Percentiles rank a stretch among this genome's conserved stretches.
phyloP scores from a whole-genome alignment of 2,329 filamentous ascomycete species.

The Sarocladium kiliense region DNA sequence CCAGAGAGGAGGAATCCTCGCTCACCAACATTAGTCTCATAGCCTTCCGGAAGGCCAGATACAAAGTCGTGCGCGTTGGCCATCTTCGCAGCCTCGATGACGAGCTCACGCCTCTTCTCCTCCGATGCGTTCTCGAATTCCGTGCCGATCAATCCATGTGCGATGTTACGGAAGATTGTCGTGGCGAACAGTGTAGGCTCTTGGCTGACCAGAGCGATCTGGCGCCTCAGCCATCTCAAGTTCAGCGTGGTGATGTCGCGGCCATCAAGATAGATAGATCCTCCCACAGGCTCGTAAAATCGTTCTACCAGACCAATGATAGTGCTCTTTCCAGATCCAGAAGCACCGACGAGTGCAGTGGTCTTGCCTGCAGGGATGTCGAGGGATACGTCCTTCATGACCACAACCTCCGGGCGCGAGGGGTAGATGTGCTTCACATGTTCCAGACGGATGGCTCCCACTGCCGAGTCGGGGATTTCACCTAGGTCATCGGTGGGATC shows the following conservation, averaged over 20 bases:
- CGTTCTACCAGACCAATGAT: slow-evolving; percentile 90
- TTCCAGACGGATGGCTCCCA: slow-evolving; percentile 72
- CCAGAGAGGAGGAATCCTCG: slow-evolving; percentile 88
- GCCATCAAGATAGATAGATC: slow-evolving; percentile 75
- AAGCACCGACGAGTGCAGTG: slow-evolving; percentile 89
- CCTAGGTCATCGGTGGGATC: slow-evolving; percentile 69
- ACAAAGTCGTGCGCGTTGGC: slow-evolving; percentile 96
- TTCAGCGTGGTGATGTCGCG: slow-evolving; percentile 78
- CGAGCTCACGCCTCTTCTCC: slow-evolving; percentile 63
- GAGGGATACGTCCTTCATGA: slow-evolving; percentile 80
- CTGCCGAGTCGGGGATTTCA: slow-evolving; percentile 53
- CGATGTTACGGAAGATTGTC: slow-evolving; percentile 85
- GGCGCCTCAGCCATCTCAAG: slow-evolving; percentile 83
- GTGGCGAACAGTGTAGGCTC: slow-evolving; percentile 88
- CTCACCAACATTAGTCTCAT: slow-evolving; percentile 93
- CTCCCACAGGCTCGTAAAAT: slow-evolving; percentile 86
- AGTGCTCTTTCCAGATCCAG: slow-evolving; percentile 90
- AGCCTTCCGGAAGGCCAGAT: slow-evolving; percentile 72
- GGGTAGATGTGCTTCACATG: slow-evolving; percentile 92
- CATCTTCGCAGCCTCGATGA: slow-evolving; percentile 79
- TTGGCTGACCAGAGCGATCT: slow-evolving; percentile 88
- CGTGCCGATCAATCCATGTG: slow-evolving; percentile 85
- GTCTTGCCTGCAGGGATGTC: slow-evolving; percentile 83
- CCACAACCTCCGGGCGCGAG: slow-evolving; percentile 80
- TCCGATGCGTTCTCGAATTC: slow-evolving; percentile 60